Percentiles rank a stretch among this genome's conserved stretches.
Conservation (phyloP, 108 stramenopile species). For the Skeletonema menzelii region DNA sequence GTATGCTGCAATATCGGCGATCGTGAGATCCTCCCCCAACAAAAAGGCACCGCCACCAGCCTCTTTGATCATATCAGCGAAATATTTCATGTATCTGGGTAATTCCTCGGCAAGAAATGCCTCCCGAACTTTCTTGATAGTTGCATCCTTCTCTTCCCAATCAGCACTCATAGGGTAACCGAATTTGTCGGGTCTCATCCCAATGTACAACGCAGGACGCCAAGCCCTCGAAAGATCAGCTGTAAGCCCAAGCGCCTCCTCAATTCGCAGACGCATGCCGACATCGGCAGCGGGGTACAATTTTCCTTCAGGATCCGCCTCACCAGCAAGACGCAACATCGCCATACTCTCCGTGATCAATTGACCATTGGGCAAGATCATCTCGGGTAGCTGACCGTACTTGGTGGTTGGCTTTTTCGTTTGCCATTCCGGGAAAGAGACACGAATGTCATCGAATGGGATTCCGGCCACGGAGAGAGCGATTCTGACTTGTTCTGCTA, state of each 20-base stretch:
- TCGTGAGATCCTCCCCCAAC: constrained; percentile 50
- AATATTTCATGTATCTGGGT: constrained; percentile 45
- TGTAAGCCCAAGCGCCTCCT: constrained; percentile 61
- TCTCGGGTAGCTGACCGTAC: constrained; percentile 63
- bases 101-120: constrained; percentile 52
- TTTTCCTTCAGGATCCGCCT: constrained; percentile 28
- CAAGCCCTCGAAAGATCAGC: constrained; percentile 61
- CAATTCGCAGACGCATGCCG: constrained; percentile 45
- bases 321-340: constrained; percentile 61
- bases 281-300: constrained; percentile 62
- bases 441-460: constrained; percentile 56
- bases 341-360: constrained; percentile 55
- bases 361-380: constrained; percentile 58
- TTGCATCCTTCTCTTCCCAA: constrained; percentile 52
- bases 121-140: constrained; percentile 51
- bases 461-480: constrained; percentile 49
- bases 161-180: constrained; percentile 57
- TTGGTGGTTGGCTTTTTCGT: constrained; percentile 64
- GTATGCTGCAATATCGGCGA: constrained; percentile 69
- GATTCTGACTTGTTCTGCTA: constrained; percentile 62
- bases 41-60: constrained; percentile 38
- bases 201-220: constrained; percentile 46
- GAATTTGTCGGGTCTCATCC: constrained; percentile 53
- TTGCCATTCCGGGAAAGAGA: constrained; percentile 59
- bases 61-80: constrained; percentile 42